Evolutionary conservation across 495 filamentous ascomycete genomes (phyloP).

Genomic region (Recurvomyces mirabilis): DNA sequence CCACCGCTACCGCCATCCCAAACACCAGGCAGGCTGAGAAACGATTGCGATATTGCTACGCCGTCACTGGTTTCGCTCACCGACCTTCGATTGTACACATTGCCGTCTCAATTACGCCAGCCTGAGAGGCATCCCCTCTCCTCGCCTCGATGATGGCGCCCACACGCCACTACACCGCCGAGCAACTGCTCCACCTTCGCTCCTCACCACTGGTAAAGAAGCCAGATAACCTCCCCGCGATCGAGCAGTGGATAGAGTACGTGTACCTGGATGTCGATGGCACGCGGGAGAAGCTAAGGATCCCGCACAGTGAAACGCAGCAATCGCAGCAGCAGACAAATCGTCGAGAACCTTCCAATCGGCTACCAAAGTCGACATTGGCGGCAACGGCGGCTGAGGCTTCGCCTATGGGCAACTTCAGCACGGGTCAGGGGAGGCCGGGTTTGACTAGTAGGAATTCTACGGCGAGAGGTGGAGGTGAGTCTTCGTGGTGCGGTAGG

Average conservation of each 20-base stretch:
- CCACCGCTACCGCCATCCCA: too few relatives aligned
- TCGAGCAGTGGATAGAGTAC: constrained; percentile 98
- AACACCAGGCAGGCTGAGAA: too few relatives aligned
- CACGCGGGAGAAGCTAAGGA: constrained; percentile 19
- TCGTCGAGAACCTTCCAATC: constrained; percentile 1
- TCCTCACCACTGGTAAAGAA: constrained; percentile 77
- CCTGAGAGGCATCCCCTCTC: too few relatives aligned
- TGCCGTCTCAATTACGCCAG: too few relatives aligned
- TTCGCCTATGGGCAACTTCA: constrained; percentile 19
- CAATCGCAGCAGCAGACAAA: constrained; percentile 6
- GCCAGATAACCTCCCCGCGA: constrained; percentile 67
- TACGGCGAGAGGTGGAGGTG: constrained; percentile 10
- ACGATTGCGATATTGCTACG: too few relatives aligned
- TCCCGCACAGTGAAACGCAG: constrained; percentile 18
- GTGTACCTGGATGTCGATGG: constrained; percentile 25
- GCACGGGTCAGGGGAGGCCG: constrained; percentile 11
- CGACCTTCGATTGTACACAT: too few relatives aligned
- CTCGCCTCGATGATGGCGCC: too few relatives aligned
- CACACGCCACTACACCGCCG: constrained; percentile 54
- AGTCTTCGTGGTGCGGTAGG: background rate
- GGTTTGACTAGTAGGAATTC: constrained; percentile 4
- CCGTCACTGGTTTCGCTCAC: too few relatives aligned
- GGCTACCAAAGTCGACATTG: background rate
- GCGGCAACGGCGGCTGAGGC: constrained; percentile 5
- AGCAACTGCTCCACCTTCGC: constrained; percentile 66